Evolutionary conservation across 306 rosid species (phyloP).

Genomic region (Fragaria vesca): DNA sequence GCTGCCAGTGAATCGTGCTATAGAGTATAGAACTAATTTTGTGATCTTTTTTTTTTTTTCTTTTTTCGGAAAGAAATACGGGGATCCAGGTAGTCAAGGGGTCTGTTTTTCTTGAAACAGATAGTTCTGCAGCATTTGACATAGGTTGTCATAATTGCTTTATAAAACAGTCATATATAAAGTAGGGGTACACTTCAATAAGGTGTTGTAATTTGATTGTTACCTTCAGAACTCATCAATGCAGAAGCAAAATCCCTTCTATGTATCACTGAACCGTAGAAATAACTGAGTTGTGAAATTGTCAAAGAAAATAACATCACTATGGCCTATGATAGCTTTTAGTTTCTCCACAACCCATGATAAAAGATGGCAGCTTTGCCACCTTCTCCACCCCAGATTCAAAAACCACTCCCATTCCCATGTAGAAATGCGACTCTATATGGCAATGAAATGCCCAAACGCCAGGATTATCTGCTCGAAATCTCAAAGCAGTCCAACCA

Average conservation of each 20-base stretch:
- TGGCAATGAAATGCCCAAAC: constrained; percentile 95
- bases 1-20: neutral
- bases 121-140: neutral
- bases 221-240: neutral
- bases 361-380: constrained; percentile 56
- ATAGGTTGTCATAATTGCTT: neutral
- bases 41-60: neutral
- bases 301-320: neutral
- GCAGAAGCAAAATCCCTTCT: neutral
- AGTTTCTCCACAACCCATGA: constrained; percentile 76
- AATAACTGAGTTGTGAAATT: neutral
- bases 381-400: constrained; percentile 74
- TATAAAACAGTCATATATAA: neutral
- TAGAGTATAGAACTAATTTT: neutral
- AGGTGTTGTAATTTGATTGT: neutral
- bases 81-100: neutral
- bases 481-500: constrained; percentile 91
- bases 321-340: constrained; percentile 40
- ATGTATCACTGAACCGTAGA: neutral
- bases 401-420: constrained; percentile 93
- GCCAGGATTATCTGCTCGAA: constrained; percentile 70
- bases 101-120: neutral
- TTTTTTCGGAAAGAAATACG: neutral
- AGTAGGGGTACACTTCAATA: neutral
- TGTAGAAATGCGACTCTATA: constrained; percentile 72